Evolutionary conservation across 2,329 filamentous ascomycete genomes (phyloP).

Genomic region (Akanthomyces uredinophilus): DNA sequence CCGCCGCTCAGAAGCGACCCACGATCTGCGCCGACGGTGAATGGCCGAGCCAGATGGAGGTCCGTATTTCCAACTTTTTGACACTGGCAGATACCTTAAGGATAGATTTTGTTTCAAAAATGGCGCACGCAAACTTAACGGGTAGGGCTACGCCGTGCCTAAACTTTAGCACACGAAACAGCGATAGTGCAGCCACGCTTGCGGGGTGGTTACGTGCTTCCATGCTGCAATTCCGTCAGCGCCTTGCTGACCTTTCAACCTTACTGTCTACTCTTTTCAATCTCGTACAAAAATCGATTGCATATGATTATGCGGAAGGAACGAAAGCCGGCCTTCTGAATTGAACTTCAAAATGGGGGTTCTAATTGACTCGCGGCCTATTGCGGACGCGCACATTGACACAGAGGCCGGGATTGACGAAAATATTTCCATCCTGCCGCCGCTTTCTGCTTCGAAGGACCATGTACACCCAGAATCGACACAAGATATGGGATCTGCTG

Average conservation of each 20-base stretch:
- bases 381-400: background rate
- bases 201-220: conserved; percentile 11
- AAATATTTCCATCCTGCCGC: background rate
- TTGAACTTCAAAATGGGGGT: background rate
- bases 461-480: background rate
- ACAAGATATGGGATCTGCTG: background rate
- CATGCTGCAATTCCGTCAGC: conserved; percentile 6
- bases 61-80: background rate
- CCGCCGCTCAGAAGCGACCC: too few species aligned
- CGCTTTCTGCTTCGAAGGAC: background rate
- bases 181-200: background rate
- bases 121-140: background rate
- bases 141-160: background rate
- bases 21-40: too few species aligned
- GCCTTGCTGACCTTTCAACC: background rate
- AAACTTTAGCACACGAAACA: background rate
- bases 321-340: background rate
- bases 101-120: background rate
- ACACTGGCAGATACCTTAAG: too few species aligned
- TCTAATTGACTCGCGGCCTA: background rate
- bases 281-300: background rate
- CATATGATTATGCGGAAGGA: background rate
- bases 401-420: background rate
- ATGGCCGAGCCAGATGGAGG: background rate
- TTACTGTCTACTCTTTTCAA: background rate